Evolutionary conservation across 2,329 filamentous ascomycete species (phyloP), one percentile per base, ranked within the genome.

Genomic region (Fusarium sp.): DNA sequence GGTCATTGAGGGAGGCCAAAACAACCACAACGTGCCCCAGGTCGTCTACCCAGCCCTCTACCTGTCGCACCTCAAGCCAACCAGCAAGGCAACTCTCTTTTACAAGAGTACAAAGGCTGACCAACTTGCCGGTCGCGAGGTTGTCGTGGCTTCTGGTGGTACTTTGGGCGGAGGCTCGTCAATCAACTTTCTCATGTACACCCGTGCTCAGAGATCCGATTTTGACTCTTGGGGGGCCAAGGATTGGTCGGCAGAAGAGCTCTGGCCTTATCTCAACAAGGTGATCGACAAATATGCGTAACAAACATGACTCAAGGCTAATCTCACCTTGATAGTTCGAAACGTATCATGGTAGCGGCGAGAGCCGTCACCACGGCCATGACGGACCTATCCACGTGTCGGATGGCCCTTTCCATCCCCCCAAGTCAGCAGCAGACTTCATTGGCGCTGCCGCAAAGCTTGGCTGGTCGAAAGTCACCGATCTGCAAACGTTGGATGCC

Each of bases 401-500:
- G 22, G 27, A 37, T 12, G 54, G 54, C 4, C 32, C 54, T 25
- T 37, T 37, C 20, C 32, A 11, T 25, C 9, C 54, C 15, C 22
- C 33, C 32, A 57, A 37, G 33, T 35, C 54, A 15, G 54, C 32
- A 37, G 22, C 15, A 35, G 54, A 57, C 33, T 57, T 57, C 20
- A 57, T 57, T 15, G 9, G 22, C 20, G 54, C 54, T 37, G 54
- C 33, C 3, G 7, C 17, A 10, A 57, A 57, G 54, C 32, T 37
- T 38, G 54, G 54, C 15, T 57, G 54, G 54, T 33, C 54, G 33
- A 37, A n/a, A 12, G 54, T 57, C 33, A 37, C 14, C 20, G 88
- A 92, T 71, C 64, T 90, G 35, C 85, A 90, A 63, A 84, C 86
- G 67, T 80, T 91, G 2, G 84, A 87, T 2, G 69, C 82, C 60